phyloP scores from a whole-genome alignment of 306 rosid genomes.

The Luffa aegyptiaca region DNA sequence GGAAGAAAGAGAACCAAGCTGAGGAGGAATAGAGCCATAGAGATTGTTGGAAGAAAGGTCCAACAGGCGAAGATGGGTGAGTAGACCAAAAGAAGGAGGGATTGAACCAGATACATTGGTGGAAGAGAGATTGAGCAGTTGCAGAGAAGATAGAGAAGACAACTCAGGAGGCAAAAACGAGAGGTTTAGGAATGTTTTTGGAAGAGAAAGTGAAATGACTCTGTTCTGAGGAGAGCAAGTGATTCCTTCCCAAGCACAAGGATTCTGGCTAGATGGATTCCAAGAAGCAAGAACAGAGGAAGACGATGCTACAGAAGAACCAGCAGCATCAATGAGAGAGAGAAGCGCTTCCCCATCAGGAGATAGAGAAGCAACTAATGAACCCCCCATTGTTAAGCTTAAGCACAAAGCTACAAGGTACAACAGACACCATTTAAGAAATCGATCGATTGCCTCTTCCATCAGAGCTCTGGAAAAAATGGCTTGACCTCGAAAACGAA shows the following conservation, averaged over 20 bases:
- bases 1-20: slow-evolving; percentile 61
- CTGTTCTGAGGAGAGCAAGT: slow-evolving; percentile 80
- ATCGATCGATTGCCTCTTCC: slow-evolving; percentile 15
- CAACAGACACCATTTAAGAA: background rate
- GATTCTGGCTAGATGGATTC: slow-evolving; percentile 68
- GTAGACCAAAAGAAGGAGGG: slow-evolving; percentile 66
- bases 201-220: slow-evolving; percentile 74
- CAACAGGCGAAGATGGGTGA: slow-evolving; percentile 59
- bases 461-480: slow-evolving; percentile 23
- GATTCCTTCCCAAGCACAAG: slow-evolving; percentile 88
- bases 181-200: slow-evolving; percentile 65
- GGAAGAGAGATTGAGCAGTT: slow-evolving; percentile 88
- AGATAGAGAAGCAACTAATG: slow-evolving; percentile 43
- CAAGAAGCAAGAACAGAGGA: slow-evolving; percentile 69
- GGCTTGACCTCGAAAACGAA: slow-evolving; percentile 16
- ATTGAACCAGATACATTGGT: slow-evolving; percentile 76
- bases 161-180: slow-evolving; percentile 62
- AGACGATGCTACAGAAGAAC: slow-evolving; percentile 29
- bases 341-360: slow-evolving; percentile 85
- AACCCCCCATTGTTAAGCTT: slow-evolving; percentile 18
- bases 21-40: slow-evolving; percentile 61
- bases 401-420: slow-evolving; percentile 13
- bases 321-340: slow-evolving; percentile 46
- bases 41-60: slow-evolving; percentile 79
- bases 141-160: slow-evolving; percentile 68